phyloP scores from a whole-genome alignment of 2,329 filamentous ascomycete species.

The Xylaria sp. region DNA sequence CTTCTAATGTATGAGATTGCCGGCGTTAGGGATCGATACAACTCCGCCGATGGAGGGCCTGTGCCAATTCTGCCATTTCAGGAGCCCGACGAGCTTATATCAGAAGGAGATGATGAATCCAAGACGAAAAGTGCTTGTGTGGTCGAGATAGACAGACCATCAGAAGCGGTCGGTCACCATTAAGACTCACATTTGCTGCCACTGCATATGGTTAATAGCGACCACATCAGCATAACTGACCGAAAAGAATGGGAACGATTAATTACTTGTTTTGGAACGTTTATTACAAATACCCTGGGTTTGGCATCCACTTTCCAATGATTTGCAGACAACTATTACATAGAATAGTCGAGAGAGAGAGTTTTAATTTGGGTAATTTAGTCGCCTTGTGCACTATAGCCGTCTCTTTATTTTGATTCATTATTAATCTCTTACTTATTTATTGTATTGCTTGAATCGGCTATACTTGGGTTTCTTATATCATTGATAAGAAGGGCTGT shows the following conservation, averaged over 20 bases:
- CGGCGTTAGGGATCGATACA: conserved; percentile 22
- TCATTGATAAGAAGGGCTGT: no score
- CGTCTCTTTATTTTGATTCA: no score
- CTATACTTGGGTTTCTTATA: no score
- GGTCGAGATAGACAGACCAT: background rate
- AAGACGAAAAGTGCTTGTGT: background rate
- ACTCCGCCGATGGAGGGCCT: conserved; percentile 8
- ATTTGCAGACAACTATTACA: background rate
- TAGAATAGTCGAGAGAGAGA: background rate
- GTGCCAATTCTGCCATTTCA: background rate
- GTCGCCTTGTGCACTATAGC: no score
- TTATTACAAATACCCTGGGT: background rate
- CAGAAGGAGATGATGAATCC: background rate
- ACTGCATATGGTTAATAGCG: background rate
- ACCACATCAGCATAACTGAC: background rate
- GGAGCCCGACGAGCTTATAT: conserved; percentile 7
- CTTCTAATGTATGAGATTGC: conserved; percentile 27
- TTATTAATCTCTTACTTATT: no score
- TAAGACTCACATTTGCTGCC: background rate
- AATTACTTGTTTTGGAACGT: background rate
- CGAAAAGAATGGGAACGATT: background rate
- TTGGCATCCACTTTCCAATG: background rate
- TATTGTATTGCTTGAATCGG: no score
- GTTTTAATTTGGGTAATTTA: no score
- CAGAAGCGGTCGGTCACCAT: background rate